Conservation (phyloP, 2,329 filamentous ascomycete species). For the Aspergillus terreus region DNA sequence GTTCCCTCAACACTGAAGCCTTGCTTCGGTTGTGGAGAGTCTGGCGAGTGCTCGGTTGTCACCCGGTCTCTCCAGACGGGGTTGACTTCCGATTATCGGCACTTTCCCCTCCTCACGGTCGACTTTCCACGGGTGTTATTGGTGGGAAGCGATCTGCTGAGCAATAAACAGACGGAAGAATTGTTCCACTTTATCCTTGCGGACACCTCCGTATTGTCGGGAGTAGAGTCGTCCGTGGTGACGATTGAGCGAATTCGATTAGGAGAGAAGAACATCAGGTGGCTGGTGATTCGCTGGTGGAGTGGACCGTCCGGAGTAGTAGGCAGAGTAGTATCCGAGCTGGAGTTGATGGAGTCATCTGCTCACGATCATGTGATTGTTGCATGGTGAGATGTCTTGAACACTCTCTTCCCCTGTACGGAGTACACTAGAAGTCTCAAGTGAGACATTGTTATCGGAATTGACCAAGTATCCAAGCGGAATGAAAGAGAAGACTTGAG, state of each 20-base stretch:
- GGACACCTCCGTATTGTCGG: neutral
- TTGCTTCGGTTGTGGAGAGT: neutral
- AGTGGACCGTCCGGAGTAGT: neutral
- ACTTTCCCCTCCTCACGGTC: neutral
- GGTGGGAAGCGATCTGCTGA: neutral
- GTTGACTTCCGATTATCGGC: conserved; percentile 3
- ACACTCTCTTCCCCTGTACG: no score
- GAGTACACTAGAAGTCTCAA: no score
- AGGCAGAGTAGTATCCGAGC: neutral
- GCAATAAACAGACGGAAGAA: no score
- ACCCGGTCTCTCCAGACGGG: neutral
- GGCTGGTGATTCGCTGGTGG: neutral
- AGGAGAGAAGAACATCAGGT: neutral
- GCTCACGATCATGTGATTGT: no score
- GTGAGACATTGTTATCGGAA: no score
- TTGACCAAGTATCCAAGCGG: no score
- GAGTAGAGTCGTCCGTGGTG: neutral
- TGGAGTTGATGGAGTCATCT: neutral
- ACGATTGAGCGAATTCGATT: neutral
- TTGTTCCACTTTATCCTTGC: no score
- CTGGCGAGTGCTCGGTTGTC: neutral
- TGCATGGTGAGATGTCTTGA: no score
- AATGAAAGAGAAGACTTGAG: no score
- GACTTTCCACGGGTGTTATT: neutral
- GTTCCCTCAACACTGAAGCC: neutral